Base-by-base conservation (phyloP, 352 stramenopile species). In the Phytophthora fragariae region DNA sequence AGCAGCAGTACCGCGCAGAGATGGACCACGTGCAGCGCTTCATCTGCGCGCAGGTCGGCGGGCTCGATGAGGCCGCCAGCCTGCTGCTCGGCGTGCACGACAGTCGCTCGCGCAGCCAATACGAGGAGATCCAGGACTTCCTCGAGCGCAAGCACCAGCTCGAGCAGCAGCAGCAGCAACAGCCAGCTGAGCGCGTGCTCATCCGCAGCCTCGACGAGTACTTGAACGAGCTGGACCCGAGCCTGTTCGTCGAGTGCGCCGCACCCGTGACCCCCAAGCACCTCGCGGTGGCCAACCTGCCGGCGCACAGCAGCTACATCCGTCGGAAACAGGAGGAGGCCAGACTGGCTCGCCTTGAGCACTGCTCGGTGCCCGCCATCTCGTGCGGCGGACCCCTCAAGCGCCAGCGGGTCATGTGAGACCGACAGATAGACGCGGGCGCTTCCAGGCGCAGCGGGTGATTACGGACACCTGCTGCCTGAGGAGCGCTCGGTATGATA, bases 91-190 rank as follows among this genome's bases (percentile, higher is more conserved):
- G 80, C n/a, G 80, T 90, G 41, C 75, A 84, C 63, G 82, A 90
- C 57, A 75, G 65, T n/a, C 80, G 76, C 50, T 83, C 82, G 21
- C 79, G 80, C 63, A 76, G 67, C 55, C 83, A 83, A 47, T 89
- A 86, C 58, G 82, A 84, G 17, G 82, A 89, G 75, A 89, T 89
- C 67, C 82, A 89, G 69, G 70, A 82, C 11, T 89, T 86, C 56
- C 69, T 89, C 6, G 76, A 79, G 49, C 82, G 76, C 55, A 85
- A 85, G 49, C 72, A 81, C 2, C 72, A 80, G 67, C 44, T 83
- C 3, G 75, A 83, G 52, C 46, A 80, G 53, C 64, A 74, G 27
- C 67, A 76, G 46, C 57, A 77, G 37, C 35, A 37, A 52, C 15
- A 50, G 19, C 41, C 35, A 15, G 49, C 37, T 7, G 77, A 81